Evolutionary conservation across 495 filamentous ascomycete species (phyloP).

Genomic region (Aspergillus wentii): DNA sequence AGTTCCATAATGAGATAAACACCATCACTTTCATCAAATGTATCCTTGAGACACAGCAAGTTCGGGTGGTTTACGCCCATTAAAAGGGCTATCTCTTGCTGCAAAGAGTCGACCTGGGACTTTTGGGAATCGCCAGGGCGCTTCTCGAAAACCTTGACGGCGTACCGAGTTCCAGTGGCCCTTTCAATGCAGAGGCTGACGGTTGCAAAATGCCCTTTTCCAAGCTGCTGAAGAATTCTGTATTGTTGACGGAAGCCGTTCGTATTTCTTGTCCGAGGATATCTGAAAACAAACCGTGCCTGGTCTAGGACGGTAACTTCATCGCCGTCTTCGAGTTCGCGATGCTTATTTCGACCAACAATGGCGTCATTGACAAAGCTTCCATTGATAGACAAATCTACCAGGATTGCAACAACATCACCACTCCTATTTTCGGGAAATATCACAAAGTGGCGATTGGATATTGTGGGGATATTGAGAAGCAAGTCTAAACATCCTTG

Average conservation of each 20-base stretch:
- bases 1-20: constrained; percentile 93
- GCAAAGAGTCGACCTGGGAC: constrained; percentile 75
- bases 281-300: constrained; percentile 83
- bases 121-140: constrained; percentile 70
- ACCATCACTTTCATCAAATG: constrained; percentile 84
- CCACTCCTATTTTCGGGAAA: constrained; percentile 83
- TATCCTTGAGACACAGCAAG: constrained; percentile 89
- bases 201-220: constrained; percentile 94
- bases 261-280: constrained; percentile 69
- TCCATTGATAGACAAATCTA: constrained; percentile 94
- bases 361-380: constrained; percentile 92
- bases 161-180: constrained; percentile 73
- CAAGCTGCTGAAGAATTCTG: constrained; percentile 75
- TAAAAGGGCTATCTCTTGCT: constrained; percentile 93
- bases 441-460: constrained; percentile 88
- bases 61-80: constrained; percentile 98
- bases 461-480: constrained; percentile 77
- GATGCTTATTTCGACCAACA: constrained; percentile 84
- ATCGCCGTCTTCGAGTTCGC: constrained; percentile 82
- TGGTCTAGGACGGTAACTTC: constrained; percentile 82
- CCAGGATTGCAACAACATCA: constrained; percentile 74
- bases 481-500: constrained; percentile 60
- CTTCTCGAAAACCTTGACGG: constrained; percentile 92
- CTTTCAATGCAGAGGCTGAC: constrained; percentile 91
- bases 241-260: constrained; percentile 85